Percentiles rank a stretch among this genome's conserved stretches.
Conservation (phyloP, 768 basidiomycete species). For the Gautieria morchelliformis region DNA sequence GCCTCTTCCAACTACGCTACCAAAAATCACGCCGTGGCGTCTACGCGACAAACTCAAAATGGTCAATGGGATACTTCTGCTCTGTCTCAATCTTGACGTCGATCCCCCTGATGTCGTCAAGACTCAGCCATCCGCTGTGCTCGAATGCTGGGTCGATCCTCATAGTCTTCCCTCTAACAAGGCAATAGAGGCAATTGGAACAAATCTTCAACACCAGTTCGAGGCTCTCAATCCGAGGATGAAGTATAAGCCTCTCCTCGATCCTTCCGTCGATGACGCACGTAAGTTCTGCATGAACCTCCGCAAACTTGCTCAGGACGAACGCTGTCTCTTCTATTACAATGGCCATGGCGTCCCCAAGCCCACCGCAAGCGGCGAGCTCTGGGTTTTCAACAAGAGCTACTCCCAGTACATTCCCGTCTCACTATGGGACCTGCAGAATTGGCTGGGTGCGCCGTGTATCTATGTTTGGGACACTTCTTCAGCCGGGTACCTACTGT, state of each 20-base stretch:
- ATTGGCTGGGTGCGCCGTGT: slow-evolving; percentile 88
- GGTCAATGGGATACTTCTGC: slow-evolving; percentile 74
- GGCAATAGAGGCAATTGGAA: slow-evolving; percentile 87
- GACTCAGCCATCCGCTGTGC: slow-evolving; percentile 87
- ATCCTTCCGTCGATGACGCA: slow-evolving; percentile 91
- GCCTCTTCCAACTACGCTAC: slow-evolving; percentile 54
- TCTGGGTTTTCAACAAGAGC: slow-evolving; percentile 97
- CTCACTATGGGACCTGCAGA: slow-evolving; percentile 86
- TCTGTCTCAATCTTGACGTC: slow-evolving; percentile 97
- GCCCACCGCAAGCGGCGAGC: slow-evolving; percentile 88
- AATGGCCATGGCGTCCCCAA: slow-evolving; percentile 98
- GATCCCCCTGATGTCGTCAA: slow-evolving; percentile 98
- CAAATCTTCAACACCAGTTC: slow-evolving; percentile 90
- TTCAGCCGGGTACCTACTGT: slow-evolving; percentile 87
- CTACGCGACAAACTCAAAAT: slow-evolving; percentile 85
- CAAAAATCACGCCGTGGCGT: slow-evolving; percentile 71
- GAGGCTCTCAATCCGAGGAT: slow-evolving; percentile 93
- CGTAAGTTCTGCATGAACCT: slow-evolving; percentile 76
- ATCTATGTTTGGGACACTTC: slow-evolving; percentile 99
- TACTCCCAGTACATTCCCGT: slow-evolving; percentile 99
- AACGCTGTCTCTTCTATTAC: slow-evolving; percentile 93
- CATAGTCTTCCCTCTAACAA: slow-evolving; percentile 89
- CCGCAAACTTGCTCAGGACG: slow-evolving; percentile 84
- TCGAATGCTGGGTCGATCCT: slow-evolving; percentile 98
- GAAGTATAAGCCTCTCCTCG: slow-evolving; percentile 87